Evolutionary conservation across 2,329 filamentous ascomycete genomes (phyloP), one percentile per base, ranked within the genome.

Genomic region (Colletotrichum simmondsii): DNA sequence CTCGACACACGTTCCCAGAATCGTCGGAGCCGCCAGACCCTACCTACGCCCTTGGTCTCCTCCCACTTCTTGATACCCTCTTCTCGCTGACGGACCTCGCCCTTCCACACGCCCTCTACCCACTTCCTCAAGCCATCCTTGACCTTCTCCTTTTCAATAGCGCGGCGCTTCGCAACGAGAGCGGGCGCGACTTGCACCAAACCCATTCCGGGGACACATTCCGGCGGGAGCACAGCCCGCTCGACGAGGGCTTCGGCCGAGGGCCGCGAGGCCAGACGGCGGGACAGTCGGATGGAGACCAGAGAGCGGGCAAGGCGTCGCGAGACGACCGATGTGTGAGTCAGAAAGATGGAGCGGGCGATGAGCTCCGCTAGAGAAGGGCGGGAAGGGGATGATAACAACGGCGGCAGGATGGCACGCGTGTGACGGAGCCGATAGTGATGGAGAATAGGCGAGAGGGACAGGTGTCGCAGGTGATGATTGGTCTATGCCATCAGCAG

Each of bases 41-140:
- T 83, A 3, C 89, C 88, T 0, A 90, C 80, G 0, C 89, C 88
- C 1, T 83, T 81, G 35, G 81, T 83, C 79, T 91, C 88, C 74
- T 90, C 86, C 79, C 83, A 85, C 72, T 77, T 79, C 74, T 80
- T 83, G 28, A 88, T 81, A 66, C 84, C 81, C 77, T 90, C 85
- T 76, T 85, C 85, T 58, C 85, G 81, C 78, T 87, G 84, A 67
- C 81, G 81, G 3, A 90, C 88, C 79, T 90, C 85, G 24, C 87
- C 82, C 53, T 81, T 84, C 88, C 87, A 90, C 30, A 88, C 88
- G n/a, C 80, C 83, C 35, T 88, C 92, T 2, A 94, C 86, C 91
- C 92, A 94, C 14, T 87, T 85, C 49, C 92, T 83, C 73, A 94
- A 80, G 19, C 87, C 87, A 77, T 94, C 92, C 79, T 93, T 94